Evolutionary conservation across 164 flowering plant species (phyloP).

Genomic region (Chloranthus sessilifolius): DNA sequence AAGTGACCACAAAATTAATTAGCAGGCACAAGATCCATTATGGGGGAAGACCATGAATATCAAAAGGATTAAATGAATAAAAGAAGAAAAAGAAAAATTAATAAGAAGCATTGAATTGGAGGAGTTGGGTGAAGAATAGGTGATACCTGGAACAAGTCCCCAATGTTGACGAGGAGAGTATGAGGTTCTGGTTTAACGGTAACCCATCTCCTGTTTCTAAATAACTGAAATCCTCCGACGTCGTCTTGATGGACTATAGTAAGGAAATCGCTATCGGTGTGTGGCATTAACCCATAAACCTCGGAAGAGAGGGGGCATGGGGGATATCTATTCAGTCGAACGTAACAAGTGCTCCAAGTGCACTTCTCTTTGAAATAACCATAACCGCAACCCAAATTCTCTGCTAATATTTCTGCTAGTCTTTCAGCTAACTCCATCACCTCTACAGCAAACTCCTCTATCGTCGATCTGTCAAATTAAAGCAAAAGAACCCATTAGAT

Average conservation of each 20-base stretch:
- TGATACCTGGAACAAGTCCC: conserved; percentile 74
- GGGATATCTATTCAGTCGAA: conserved; percentile 78
- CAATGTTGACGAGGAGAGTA: conserved; percentile 69
- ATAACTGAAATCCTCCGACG: conserved; percentile 72
- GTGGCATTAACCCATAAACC: conserved; percentile 71
- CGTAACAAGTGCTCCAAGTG: conserved; percentile 52
- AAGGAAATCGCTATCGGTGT: conserved; percentile 85
- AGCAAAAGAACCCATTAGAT: too few species aligned
- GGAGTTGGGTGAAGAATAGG: background rate
- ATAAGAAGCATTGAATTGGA: background rate
- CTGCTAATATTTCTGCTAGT: conserved; percentile 56
- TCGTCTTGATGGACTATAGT: conserved; percentile 71
- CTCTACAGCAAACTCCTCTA: conserved; percentile 43
- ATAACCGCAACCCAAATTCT: conserved; percentile 44
- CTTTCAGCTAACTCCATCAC: conserved; percentile 45
- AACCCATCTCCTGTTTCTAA: conserved; percentile 68
- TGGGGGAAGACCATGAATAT: too few species aligned
- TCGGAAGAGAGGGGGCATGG: conserved; percentile 52
- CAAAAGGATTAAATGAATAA: too few species aligned
- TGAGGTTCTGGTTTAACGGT: conserved; percentile 66
- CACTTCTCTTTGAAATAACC: conserved; percentile 52
- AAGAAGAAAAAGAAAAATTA: too few species aligned
- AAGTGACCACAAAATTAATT: too few species aligned
- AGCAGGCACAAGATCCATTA: too few species aligned
- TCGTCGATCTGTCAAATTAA: conserved; percentile 38